Evolutionary conservation across 176 grass and related monocot species (phyloP), one percentile per base, ranked within the genome.

Genomic region (Phyllostachys edulis): DNA sequence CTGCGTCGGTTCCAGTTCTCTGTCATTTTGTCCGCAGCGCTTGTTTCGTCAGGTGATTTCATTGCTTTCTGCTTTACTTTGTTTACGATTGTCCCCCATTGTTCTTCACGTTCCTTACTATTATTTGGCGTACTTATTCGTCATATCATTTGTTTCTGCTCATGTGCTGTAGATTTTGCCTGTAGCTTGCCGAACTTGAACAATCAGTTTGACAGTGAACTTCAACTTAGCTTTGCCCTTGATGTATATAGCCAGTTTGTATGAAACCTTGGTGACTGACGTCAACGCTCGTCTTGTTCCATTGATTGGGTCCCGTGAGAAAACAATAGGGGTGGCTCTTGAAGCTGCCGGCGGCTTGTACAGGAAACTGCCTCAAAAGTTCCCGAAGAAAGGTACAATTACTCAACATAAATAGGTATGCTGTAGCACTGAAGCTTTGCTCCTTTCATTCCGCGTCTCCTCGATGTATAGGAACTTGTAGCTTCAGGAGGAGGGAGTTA

Each of bases 301-400:
- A 0, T 89, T 94, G 94, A 84, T 77, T 52, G 92, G 83, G 27
- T 83, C 87, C 80, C 90, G 84, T 49, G 90, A 97, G 41, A 90
- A 90, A 41, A 91, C 90, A 64, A 88, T 94, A 70, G 92, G 92
- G 36, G 78, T 97, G 27, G 92, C 94, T 91, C 92, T 94, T 80
- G 94, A 97, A 92, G 92, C 92, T 71, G 86, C 92, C 10, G 94
- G 94, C 51, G 94, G 94, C 64, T 89, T 97, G 84, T 97, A 97
- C 67, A 97, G 94, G 89, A 94, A 92, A 78, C 64, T 97, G 71
- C 69, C 87, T 44, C 87, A 94, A 77, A 97, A 91, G 67, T 97
- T 97, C 67, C 92, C 94, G 0, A 94, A 87, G 80, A 97, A 89
- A 89, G 94, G 94, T 91, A 89, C 38, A 8, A 40, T 64, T 77